phyloP scores from a whole-genome alignment of 1,284 basidiomycete genomes.

The Melampsora americana region DNA sequence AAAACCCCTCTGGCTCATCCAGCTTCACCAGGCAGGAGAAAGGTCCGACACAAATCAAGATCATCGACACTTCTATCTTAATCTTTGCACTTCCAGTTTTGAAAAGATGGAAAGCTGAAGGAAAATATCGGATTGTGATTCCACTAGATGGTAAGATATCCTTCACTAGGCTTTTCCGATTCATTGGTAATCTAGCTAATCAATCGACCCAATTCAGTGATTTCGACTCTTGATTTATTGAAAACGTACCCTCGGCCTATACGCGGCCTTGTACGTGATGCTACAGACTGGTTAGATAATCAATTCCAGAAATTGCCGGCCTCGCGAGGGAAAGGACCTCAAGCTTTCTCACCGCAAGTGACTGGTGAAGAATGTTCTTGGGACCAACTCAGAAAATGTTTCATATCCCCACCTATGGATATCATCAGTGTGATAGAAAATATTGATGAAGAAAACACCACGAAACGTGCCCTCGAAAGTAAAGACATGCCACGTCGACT shows the following conservation, averaged over 20 bases:
- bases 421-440: constrained; percentile 9
- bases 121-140: constrained; percentile 21
- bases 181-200: neutral
- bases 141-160: constrained; percentile 21
- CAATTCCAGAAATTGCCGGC: constrained; percentile 26
- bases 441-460: neutral
- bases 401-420: constrained; percentile 25
- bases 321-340: neutral
- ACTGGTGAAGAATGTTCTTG: constrained; percentile 29
- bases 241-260: constrained; percentile 24
- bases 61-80: constrained; percentile 36
- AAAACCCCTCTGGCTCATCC: neutral
- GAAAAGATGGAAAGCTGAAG: constrained; percentile 20
- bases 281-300: constrained; percentile 29
- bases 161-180: neutral
- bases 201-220: constrained; percentile 3
- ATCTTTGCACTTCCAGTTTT: constrained; percentile 31
- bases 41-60: constrained; percentile 7
- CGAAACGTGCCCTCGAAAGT: neutral
- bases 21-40: neutral
- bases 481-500: constrained; percentile 27
- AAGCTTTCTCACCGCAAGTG: constrained; percentile 12
- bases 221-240: constrained; percentile 32
- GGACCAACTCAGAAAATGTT: constrained; percentile 15
- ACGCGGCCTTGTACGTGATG: constrained; percentile 27